Percentiles rank a stretch among this genome's conserved stretches.
Evolutionary conservation across 179 eudicot species (phyloP).

Genomic region (Nepenthes alata): DNA sequence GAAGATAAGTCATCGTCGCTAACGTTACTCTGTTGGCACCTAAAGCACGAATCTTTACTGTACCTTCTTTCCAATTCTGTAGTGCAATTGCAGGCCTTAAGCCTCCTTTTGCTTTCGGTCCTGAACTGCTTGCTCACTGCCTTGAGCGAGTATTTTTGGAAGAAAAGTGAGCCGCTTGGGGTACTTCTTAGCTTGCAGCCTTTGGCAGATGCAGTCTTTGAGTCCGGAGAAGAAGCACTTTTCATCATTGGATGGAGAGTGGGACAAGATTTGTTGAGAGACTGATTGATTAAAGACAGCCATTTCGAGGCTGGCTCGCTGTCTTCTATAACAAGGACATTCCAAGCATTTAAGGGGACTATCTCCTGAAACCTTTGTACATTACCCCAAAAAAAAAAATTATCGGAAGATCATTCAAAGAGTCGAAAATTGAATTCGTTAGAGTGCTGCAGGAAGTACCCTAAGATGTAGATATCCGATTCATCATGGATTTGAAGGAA

Average conservation of each 20-base stretch:
- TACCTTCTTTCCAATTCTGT: slow-evolving; percentile 34
- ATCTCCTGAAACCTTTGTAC: slow-evolving; percentile 51
- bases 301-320: slow-evolving; percentile 57
- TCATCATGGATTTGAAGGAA: slow-evolving; percentile 36
- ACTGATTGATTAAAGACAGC: slow-evolving; percentile 43
- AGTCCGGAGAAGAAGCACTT: slow-evolving; percentile 18
- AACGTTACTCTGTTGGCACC: slow-evolving; percentile 32
- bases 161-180: slow-evolving; percentile 26
- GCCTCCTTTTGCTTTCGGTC: slow-evolving; percentile 36
- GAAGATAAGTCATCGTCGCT: slow-evolving; percentile 33
- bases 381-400: neutral
- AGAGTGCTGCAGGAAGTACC: slow-evolving; percentile 18
- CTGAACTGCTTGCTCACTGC: slow-evolving; percentile 40
- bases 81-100: slow-evolving; percentile 48
- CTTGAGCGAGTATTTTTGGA: slow-evolving; percentile 45
- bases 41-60: slow-evolving; percentile 46
- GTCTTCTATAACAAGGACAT: slow-evolving; percentile 57
- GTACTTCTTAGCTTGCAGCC: slow-evolving; percentile 17
- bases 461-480: slow-evolving; percentile 51
- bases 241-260: slow-evolving; percentile 10
- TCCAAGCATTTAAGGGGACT: slow-evolving; percentile 61
- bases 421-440: neutral
- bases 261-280: slow-evolving; percentile 26
- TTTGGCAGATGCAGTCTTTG: slow-evolving; percentile 9
- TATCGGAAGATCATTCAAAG: neutral